Percentiles rank a stretch among this genome's conserved stretches.
Evolutionary conservation across 2,329 filamentous ascomycete species (phyloP).

Genomic region (Aspergillus oerlinghausenensis): DNA sequence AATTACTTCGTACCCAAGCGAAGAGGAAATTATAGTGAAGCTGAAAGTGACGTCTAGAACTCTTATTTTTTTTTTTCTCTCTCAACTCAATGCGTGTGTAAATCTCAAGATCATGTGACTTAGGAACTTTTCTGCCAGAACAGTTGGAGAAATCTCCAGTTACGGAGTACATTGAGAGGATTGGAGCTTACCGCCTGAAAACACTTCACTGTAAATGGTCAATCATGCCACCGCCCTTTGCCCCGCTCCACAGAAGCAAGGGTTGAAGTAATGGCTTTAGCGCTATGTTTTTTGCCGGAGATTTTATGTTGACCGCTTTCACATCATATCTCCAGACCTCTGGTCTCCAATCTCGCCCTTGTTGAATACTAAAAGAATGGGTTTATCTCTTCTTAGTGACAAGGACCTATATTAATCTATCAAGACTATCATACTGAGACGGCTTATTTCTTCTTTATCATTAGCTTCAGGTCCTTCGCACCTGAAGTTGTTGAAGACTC

Average conservation of each 20-base stretch:
- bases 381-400: not conserved
- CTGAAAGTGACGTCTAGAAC: not conserved
- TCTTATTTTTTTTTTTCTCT: not conserved
- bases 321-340: not conserved
- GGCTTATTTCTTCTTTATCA: not conserved
- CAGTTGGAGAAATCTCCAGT: slow-evolving; percentile 18
- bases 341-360: not conserved
- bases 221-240: not conserved
- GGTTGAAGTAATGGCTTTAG: not conserved
- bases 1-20: not conserved
- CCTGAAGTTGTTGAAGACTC: not conserved
- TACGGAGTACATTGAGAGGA: not conserved
- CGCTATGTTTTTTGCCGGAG: slow-evolving; percentile 8
- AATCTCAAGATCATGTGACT: slow-evolving; percentile 33
- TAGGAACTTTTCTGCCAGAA: slow-evolving; percentile 26
- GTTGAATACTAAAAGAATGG: not conserved
- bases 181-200: slow-evolving; percentile 14
- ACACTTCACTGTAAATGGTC: not conserved
- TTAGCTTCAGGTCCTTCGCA: not conserved
- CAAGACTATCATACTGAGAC: not conserved
- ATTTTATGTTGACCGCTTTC: slow-evolving; percentile 4
- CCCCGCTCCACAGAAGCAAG: slow-evolving; percentile 5
- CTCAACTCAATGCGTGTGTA: slow-evolving; percentile 21
- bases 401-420: not conserved
- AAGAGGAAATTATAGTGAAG: not conserved